A percentile compares a stretch with the other conserved stretches of the same genome.
These are phyloP conservation scores for Sparassis latifolia DNA, from an alignment of 1,284 basidiomycete genomes.

Conservation along the genomic window DNA sequence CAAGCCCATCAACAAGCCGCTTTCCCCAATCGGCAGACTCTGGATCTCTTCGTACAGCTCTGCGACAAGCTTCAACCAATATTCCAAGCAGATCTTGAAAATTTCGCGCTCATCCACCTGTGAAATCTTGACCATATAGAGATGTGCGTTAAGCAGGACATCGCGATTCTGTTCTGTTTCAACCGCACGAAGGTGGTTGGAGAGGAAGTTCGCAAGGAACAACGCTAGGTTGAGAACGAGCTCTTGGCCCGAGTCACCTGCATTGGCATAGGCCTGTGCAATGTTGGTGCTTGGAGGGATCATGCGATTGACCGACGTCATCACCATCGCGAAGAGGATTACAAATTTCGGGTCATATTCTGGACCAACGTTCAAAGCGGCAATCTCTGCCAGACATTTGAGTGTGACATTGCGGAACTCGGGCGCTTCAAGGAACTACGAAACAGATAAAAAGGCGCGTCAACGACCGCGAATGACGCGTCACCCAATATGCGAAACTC, in stretches of 20 bases:
- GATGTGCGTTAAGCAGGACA: constrained; percentile 91
- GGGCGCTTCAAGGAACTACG: constrained; percentile 90
- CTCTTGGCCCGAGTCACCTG: constrained; percentile 92
- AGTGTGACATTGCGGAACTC: constrained; percentile 98
- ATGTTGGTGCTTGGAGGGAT: constrained; percentile 97
- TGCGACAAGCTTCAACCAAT: constrained; percentile 97
- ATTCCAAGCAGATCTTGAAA: constrained; percentile 99
- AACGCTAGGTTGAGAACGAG: constrained; percentile 95
- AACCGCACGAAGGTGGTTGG: constrained; percentile 85
- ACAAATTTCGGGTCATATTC: constrained; percentile 99
- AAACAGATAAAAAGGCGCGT: constrained; percentile 3
- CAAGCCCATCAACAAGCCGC: constrained; percentile 89
- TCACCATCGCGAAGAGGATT: constrained; percentile 95
- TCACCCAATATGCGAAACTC: constrained; percentile 28
- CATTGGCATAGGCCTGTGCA: constrained; percentile 86
- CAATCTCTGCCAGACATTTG: constrained; percentile 98
- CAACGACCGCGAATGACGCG: not conserved
- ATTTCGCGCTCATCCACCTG: constrained; percentile 98
- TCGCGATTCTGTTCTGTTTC: constrained; percentile 92
- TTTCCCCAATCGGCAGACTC: constrained; percentile 86
- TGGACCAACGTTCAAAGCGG: constrained; percentile 88
- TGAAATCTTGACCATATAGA: constrained; percentile 98
- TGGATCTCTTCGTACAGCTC: constrained; percentile 99
- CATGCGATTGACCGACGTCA: constrained; percentile 96
- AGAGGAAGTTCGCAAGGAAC: constrained; percentile 96